Evolutionary conservation across 768 basidiomycete species (phyloP).

Genomic region (Mycena pura): DNA sequence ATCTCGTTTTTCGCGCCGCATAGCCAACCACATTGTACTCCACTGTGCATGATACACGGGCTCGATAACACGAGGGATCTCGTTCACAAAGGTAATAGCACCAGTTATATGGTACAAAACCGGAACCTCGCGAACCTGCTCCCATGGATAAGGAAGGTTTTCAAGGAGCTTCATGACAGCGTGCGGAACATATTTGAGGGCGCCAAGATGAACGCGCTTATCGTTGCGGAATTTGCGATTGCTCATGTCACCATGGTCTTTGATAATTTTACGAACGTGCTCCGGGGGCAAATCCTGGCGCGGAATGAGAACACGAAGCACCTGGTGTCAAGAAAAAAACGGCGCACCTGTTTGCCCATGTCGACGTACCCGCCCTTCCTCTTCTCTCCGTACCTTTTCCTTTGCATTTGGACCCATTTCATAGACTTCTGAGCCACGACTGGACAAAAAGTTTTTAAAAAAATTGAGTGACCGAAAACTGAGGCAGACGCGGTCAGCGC

Average conservation of each 20-base stretch:
- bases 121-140: conserved; percentile 99
- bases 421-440: conserved; percentile 90
- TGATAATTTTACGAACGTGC: conserved; percentile 98
- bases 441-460: conserved; percentile 28
- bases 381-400: conserved; percentile 91
- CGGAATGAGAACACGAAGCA: conserved; percentile 29
- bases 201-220: conserved; percentile 98
- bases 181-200: conserved; percentile 97
- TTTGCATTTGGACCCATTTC: conserved; percentile 96
- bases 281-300: conserved; percentile 91
- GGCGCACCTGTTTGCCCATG: conserved; percentile 88
- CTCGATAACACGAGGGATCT: conserved; percentile 95
- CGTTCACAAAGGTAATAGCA: conserved; percentile 99
- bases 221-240: conserved; percentile 99
- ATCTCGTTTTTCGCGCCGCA: conserved; percentile 98
- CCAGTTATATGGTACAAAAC: conserved; percentile 99
- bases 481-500: not conserved
- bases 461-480: conserved; percentile 13
- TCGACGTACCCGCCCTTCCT: conserved; percentile 88
- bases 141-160: conserved; percentile 98
- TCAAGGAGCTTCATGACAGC: conserved; percentile 99
- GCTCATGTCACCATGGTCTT: conserved; percentile 99
- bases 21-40: conserved; percentile 99
- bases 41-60: conserved; percentile 99
- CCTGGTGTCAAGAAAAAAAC: conserved; percentile 11